Conservation (phyloP, 1,284 basidiomycete genomes). For the Cutaneotrichosporon sp. region DNA sequence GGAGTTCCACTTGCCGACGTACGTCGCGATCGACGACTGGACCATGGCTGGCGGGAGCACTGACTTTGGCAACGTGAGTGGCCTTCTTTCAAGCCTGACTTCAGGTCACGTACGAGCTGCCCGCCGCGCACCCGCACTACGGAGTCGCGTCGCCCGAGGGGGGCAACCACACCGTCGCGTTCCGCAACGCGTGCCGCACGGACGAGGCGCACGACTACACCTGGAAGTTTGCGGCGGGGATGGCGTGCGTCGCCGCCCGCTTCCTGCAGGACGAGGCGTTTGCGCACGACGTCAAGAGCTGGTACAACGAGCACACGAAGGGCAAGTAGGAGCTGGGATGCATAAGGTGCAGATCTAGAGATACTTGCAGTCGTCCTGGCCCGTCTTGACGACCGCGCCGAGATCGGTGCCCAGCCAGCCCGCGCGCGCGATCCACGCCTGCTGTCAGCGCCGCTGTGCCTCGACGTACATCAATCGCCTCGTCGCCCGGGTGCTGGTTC, state of each 20-base stretch:
- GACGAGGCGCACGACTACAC: slow-evolving; percentile 35
- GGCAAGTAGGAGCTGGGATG: too few relatives aligned
- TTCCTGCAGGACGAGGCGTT: slow-evolving; percentile 47
- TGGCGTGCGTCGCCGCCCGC: slow-evolving; percentile 45
- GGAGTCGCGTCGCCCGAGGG: slow-evolving; percentile 24
- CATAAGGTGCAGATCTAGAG: background rate
- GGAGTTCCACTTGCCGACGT: slow-evolving; percentile 2
- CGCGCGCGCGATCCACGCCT: too few relatives aligned
- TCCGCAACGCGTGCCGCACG: slow-evolving; percentile 22
- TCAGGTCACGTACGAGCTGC: slow-evolving; percentile 27
- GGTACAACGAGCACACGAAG: slow-evolving; percentile 31
- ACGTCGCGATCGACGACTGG: slow-evolving; percentile 16
- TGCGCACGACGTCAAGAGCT: slow-evolving; percentile 32
- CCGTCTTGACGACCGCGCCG: too few relatives aligned
- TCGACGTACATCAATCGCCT: too few relatives aligned
- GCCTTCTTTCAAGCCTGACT: too few relatives aligned
- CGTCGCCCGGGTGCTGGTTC: too few relatives aligned
- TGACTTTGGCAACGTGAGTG: slow-evolving; percentile 25
- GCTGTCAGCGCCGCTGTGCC: too few relatives aligned
- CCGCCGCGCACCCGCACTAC: slow-evolving; percentile 30
- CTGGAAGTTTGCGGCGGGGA: slow-evolving; percentile 42
- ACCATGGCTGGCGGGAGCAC: slow-evolving; percentile 11
- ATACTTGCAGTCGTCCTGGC: background rate
- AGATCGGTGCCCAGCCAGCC: too few relatives aligned
- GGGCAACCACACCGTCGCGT: slow-evolving; percentile 38